Conservation (phyloP, 2,329 filamentous ascomycete species). For the Fusarium sp. region DNA sequence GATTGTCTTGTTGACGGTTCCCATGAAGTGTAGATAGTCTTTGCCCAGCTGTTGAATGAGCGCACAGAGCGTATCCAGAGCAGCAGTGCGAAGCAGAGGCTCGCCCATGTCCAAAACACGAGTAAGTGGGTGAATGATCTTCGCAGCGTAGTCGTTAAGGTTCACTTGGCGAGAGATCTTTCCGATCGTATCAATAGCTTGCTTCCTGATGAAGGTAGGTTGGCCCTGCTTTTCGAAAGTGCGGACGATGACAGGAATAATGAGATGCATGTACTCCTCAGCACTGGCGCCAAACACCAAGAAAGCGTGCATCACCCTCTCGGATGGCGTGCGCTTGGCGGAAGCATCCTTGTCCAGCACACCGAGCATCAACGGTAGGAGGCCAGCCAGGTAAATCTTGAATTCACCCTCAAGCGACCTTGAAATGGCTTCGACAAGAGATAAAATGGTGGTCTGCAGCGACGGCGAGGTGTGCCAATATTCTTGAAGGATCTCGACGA, state of each 20-base stretch:
- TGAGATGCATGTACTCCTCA: slow-evolving; percentile 99
- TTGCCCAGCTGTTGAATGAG: slow-evolving; percentile 95
- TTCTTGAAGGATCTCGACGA: slow-evolving; percentile 86
- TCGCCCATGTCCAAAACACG: slow-evolving; percentile 82
- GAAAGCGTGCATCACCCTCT: slow-evolving; percentile 93
- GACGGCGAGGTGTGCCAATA: slow-evolving; percentile 87
- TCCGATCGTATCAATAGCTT: slow-evolving; percentile 93
- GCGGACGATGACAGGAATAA: slow-evolving; percentile 93
- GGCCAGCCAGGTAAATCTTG: slow-evolving; percentile 90
- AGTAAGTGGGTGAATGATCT: slow-evolving; percentile 93
- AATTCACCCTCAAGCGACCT: slow-evolving; percentile 96
- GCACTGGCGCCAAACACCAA: slow-evolving; percentile 94
- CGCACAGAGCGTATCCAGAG: slow-evolving; percentile 93
- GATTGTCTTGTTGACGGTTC: slow-evolving; percentile 90
- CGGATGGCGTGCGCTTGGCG: slow-evolving; percentile 80
- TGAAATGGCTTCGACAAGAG: slow-evolving; percentile 92
- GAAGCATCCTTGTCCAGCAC: slow-evolving; percentile 89
- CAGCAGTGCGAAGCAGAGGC: slow-evolving; percentile 78
- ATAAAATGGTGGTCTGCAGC: slow-evolving; percentile 90
- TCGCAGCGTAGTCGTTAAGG: slow-evolving; percentile 94
- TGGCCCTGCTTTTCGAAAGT: slow-evolving; percentile 92
- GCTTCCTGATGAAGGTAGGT: slow-evolving; percentile 81
- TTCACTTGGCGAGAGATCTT: slow-evolving; percentile 97
- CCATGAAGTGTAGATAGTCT: slow-evolving; percentile 94
- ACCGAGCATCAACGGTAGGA: slow-evolving; percentile 93